phyloP scores from a whole-genome alignment of 441 rosid genomes.

The Adansonia rubrostipa region DNA sequence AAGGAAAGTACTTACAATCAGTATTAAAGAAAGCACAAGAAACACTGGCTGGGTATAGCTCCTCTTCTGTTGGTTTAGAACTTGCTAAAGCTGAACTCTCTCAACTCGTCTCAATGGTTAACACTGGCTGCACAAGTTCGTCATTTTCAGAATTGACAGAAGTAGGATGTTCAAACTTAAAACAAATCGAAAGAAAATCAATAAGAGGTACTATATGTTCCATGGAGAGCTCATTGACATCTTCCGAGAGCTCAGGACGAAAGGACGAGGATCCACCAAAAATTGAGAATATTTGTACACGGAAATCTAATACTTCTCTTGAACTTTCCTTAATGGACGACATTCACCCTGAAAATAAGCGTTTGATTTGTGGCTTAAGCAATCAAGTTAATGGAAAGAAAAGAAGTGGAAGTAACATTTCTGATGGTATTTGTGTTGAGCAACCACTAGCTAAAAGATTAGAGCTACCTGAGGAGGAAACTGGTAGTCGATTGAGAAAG shows the following conservation, averaged over 20 bases:
- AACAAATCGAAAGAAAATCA: conserved; percentile 42
- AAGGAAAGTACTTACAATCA: conserved; percentile 89
- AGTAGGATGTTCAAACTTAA: conserved; percentile 43
- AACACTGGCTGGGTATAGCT: conserved; percentile 74
- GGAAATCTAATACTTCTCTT: conserved; percentile 26
- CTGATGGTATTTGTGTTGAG: conserved; percentile 47
- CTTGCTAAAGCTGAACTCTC: conserved; percentile 77
- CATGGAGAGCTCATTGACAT: conserved; percentile 87
- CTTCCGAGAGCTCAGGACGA: conserved; percentile 75
- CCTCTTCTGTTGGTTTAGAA: conserved; percentile 65
- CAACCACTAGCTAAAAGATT: conserved; percentile 49
- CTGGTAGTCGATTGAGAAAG: conserved; percentile 35
- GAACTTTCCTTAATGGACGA: conserved; percentile 75
- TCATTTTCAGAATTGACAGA: conserved; percentile 82
- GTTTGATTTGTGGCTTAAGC: conserved; percentile 29
- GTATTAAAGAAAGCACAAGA: conserved; percentile 89
- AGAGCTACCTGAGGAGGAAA: conserved; percentile 23
- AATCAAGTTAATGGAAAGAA: conserved; percentile 49
- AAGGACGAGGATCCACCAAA: conserved; percentile 44
- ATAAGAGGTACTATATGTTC: conserved; percentile 57
- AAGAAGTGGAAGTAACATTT: conserved; percentile 44
- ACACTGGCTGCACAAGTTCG: conserved; percentile 54
- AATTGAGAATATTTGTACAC: conserved; percentile 30
- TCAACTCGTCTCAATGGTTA: conserved; percentile 70
- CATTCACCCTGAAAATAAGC: conserved; percentile 43